Evolutionary conservation across 768 basidiomycete genomes (phyloP).

Genomic region (Kwoniella europaea): DNA sequence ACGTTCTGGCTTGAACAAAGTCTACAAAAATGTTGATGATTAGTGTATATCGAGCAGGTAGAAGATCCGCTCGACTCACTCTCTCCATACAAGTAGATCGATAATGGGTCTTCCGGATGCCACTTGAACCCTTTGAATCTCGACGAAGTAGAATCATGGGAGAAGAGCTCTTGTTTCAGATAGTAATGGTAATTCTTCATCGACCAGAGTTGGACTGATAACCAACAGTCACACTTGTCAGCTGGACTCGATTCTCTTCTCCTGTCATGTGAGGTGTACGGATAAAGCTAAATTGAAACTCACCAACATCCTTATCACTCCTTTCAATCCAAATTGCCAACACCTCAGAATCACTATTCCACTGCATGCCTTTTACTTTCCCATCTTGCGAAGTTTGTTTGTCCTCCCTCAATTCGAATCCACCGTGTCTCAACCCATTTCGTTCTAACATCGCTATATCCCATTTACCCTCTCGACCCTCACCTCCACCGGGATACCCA

Average conservation of each 20-base stretch:
- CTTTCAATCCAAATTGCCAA: constrained; percentile 82
- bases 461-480: constrained; percentile 67
- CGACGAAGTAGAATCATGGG: constrained; percentile 6
- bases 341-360: constrained; percentile 88
- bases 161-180: constrained; percentile 81
- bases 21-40: constrained; percentile 58
- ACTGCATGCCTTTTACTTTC: constrained; percentile 73
- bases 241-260: neutral
- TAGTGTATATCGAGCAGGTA: neutral
- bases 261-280: too few relatives aligned
- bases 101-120: constrained; percentile 81
- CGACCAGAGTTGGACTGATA: constrained; percentile 87
- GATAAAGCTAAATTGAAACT: constrained; percentile 44
- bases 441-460: constrained; percentile 94
- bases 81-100: constrained; percentile 69
- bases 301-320: constrained; percentile 71
- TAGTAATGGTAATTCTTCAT: constrained; percentile 98
- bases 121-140: constrained; percentile 78
- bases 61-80: constrained; percentile 61
- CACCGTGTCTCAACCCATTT: constrained; percentile 90
- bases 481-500: constrained; percentile 70
- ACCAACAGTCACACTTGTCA: neutral
- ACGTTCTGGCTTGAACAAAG: constrained; percentile 64
- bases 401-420: constrained; percentile 70
- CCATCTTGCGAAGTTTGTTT: constrained; percentile 46